Conservation (phyloP, 1,284 basidiomycete genomes). For the Rhodotorula sp. region DNA sequence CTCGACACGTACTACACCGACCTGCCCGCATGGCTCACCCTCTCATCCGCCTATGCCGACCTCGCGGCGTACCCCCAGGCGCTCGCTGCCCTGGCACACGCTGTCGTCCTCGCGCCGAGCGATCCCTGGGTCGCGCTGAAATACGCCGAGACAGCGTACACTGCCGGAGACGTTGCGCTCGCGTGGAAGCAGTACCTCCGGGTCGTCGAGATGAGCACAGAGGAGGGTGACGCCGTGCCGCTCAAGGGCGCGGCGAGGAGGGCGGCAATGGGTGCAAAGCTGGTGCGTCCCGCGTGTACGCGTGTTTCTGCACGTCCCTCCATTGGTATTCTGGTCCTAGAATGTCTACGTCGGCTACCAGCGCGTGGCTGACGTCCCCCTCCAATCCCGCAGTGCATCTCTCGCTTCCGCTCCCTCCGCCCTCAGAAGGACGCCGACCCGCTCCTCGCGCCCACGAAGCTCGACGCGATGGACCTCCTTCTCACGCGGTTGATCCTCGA, state of each 20-base stretch:
- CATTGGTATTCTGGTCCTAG: no score
- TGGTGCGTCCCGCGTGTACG: constrained; percentile 59
- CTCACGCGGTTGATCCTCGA: constrained; percentile 15
- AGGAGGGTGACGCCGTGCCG: constrained; percentile 44
- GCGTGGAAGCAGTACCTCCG: constrained; percentile 81
- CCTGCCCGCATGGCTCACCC: constrained; percentile 85
- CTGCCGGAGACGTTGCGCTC: constrained; percentile 66
- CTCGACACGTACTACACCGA: constrained; percentile 94
- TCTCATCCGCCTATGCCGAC: constrained; percentile 83
- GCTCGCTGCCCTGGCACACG: constrained; percentile 75
- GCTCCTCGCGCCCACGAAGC: neutral
- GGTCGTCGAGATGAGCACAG: constrained; percentile 72
- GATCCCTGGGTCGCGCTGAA: constrained; percentile 80
- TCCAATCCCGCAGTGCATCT: constrained; percentile 1
- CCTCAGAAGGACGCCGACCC: neutral
- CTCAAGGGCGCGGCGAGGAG: constrained; percentile 50
- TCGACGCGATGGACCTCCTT: constrained; percentile 19
- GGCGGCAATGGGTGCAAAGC: constrained; percentile 83
- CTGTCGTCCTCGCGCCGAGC: constrained; percentile 76
- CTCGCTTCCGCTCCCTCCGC: neutral
- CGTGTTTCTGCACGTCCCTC: no score
- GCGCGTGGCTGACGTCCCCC: neutral
- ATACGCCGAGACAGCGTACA: constrained; percentile 84
- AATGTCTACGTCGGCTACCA: neutral
- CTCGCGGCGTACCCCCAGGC: constrained; percentile 72